Evolutionary conservation across 2,329 filamentous ascomycete genomes (phyloP), one percentile per base, ranked within the genome.

Genomic region (Penicillium sp.): DNA sequence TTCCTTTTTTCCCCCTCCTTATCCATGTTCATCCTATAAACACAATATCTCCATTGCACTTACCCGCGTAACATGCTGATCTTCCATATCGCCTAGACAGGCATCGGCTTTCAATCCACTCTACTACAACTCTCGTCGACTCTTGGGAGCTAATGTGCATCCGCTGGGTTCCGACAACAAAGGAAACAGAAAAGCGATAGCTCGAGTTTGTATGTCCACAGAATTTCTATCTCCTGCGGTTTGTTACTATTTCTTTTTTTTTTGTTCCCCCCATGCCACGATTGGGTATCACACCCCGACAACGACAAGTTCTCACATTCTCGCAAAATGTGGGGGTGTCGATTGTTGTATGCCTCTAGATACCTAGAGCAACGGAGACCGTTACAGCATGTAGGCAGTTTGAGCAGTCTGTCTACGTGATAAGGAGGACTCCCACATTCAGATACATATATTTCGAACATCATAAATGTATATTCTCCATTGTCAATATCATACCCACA

Each of bases 401-500:
- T n/a, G n/a, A 46, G n/a, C 28, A 45, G 43, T 52, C 48, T 57
- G 54, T 54, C 52, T 52, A 49, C 50, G 29, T 53, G 54, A 55
- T 24, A 59, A 57, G 46, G 48, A 24, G 32, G 48, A 51, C 52
- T 53, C 45, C 56, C 52, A 59, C 53, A 59, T 54, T 46, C n/a
- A 37, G 5, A 21, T 19, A 6, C 15, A 1, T 6, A 31, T 19
- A n/a, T n/a, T 12, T n/a, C 13, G 6, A n/a, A 7, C 7, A 42
- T 4, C 6, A 31, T 2, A 8, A 42, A 6, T 22, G 4, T 12
- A n/a, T n/a, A 9, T 32, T 32, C 8, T 32, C 13, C 32, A n/a
- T 4, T 42, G 12, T 22, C 32, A 31, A 32, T n/a, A 22, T 80
- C 78, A 82, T 3, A 45, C 13, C 19, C 12, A 32, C 31, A 28